Evolutionary conservation across 495 filamentous ascomycete genomes (phyloP).

Genomic region (Aspergillus bertholletiae): DNA sequence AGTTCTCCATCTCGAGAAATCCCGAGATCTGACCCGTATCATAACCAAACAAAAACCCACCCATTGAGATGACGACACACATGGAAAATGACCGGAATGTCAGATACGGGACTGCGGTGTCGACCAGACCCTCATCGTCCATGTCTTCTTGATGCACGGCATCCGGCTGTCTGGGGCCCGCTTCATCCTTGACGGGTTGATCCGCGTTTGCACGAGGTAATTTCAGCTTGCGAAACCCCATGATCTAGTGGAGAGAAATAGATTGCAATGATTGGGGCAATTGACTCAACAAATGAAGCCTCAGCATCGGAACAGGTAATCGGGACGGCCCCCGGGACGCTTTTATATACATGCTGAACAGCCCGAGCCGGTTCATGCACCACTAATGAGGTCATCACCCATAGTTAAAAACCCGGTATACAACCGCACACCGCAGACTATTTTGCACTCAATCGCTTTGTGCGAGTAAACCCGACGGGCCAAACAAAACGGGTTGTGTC

Average conservation of each 20-base stretch:
- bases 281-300: no score
- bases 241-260: not conserved
- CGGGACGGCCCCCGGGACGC: no score
- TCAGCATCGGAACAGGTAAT: no score
- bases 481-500: no score
- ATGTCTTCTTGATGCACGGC: not conserved
- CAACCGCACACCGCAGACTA: not conserved
- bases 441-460: not conserved
- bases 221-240: not conserved
- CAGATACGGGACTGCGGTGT: constrained; percentile 34
- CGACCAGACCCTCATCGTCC: constrained; percentile 11
- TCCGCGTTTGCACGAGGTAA: not conserved
- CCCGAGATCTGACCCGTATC: constrained; percentile 52
- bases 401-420: not conserved
- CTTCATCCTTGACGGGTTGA: not conserved
- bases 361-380: not conserved
- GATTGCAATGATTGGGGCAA: not conserved
- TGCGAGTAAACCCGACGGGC: not conserved
- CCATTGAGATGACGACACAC: constrained; percentile 57
- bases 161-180: not conserved
- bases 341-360: not conserved
- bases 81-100: constrained; percentile 45
- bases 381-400: not conserved
- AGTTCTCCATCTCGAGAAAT: constrained; percentile 60
- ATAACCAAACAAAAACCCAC: constrained; percentile 59